Conservation (phyloP, 805 yeast genomes). For the Candida xyloterini region DNA sequence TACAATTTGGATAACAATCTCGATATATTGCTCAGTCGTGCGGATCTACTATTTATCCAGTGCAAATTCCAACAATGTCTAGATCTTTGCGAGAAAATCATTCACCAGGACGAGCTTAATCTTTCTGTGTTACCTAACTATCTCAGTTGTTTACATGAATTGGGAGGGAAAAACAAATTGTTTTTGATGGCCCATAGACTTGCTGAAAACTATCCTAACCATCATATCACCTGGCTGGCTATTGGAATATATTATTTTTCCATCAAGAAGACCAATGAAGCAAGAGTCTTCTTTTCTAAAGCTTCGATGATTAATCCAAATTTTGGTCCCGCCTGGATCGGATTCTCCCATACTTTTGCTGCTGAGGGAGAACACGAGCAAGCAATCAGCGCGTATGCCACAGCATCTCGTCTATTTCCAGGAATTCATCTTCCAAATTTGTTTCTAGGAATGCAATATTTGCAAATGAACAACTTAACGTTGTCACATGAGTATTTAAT, state of each 20-base stretch:
- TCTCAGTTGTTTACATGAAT: constrained; percentile 78
- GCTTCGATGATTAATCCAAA: constrained; percentile 86
- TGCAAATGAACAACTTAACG: constrained; percentile 78
- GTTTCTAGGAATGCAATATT: constrained; percentile 93
- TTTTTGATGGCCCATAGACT: constrained; percentile 79
- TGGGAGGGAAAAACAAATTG: constrained; percentile 76
- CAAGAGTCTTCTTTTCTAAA: constrained; percentile 82
- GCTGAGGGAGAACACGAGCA: constrained; percentile 99
- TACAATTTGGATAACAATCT: constrained; percentile 66
- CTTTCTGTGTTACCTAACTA: constrained; percentile 72
- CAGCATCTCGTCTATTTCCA: constrained; percentile 87
- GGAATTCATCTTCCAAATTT: constrained; percentile 88
- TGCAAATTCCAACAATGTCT: constrained; percentile 78
- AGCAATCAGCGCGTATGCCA: constrained; percentile 94
- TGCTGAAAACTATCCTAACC: constrained; percentile 79
- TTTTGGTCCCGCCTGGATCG: constrained; percentile 96
- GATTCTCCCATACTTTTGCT: constrained; percentile 97
- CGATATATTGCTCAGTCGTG: constrained; percentile 65
- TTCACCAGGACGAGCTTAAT: constrained; percentile 65
- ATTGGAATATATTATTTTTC: constrained; percentile 87
- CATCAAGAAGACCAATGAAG: constrained; percentile 70
- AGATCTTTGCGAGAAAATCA: constrained; percentile 62
- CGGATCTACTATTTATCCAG: constrained; percentile 68
- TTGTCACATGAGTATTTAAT: constrained; percentile 83
- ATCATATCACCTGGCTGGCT: constrained; percentile 86